Base-by-base conservation (phyloP, 75 land plant species). In the Adiantum capillusveneris region DNA sequence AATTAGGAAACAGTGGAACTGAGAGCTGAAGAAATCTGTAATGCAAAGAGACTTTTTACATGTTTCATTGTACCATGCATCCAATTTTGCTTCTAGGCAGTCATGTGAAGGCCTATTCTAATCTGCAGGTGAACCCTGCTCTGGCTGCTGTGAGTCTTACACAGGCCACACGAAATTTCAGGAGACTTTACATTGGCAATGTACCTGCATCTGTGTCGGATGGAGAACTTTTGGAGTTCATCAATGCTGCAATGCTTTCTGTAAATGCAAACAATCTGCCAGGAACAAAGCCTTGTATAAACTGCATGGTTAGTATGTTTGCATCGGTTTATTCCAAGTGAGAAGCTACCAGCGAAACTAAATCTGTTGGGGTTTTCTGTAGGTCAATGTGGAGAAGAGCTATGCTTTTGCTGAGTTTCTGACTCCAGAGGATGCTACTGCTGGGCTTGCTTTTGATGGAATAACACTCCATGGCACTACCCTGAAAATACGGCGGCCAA, bases 351-450 rank as follows among this genome's bases (percentile, higher is more conserved):
- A 34, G 37, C 7, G 9, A 34, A 3, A 34, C 37, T 34, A 5
- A 34, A 34, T 34, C 9, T 5, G 37, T 34, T 9, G 37, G 37
- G 37, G 9, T 5, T 42, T 39, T 57, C 11, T 72, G 71, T 81
- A 93, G 98, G 81, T 93, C 30, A 77, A 83, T 65, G 82, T 73
- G 62, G 98, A 88, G 31, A 93, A 88, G 42, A 65, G 60, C 52
- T 93, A 88, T 63, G 95, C 98, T 53, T 58, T 88, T 74, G 83
- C 85, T 46, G 95, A 93, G 64, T 93, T 93, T 75, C 77, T 93
- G 20, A 93, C 95, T n/a, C 87, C 95, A 57, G 98, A 88, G 48
- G 87, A 85, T 88, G 95, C 98, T 25, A 79, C 85, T 36, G 71
- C 84, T 30, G 95, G 93, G 48, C 82, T 93, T 58, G 79, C 83